Conservation (phyloP, 495 filamentous ascomycete genomes). For the Parathielavia appendiculata region DNA sequence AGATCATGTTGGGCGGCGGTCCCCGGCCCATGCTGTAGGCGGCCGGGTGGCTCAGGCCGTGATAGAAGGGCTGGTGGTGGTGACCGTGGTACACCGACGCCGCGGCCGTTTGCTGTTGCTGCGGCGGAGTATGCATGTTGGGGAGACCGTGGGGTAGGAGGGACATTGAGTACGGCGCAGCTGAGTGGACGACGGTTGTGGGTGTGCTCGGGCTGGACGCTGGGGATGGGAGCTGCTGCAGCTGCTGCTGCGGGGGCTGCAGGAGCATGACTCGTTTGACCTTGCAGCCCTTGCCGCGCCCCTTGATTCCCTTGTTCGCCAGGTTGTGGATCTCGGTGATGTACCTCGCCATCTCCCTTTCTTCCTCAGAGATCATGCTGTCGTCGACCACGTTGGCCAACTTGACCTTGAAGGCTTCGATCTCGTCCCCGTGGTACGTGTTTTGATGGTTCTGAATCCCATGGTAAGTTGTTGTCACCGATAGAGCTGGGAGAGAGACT, state of each 20-base stretch:
- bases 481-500: not conserved
- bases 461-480: conserved; percentile 6
- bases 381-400: conserved; percentile 62
- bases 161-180: conserved; percentile 18
- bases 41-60: conserved; percentile 25
- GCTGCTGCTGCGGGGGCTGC: not conserved
- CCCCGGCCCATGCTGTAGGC: conserved; percentile 30
- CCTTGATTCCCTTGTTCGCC: conserved; percentile 97
- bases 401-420: conserved; percentile 65
- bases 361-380: conserved; percentile 57
- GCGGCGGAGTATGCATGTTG: conserved; percentile 18
- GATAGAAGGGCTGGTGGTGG: conserved; percentile 2
- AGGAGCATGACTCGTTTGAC: conserved; percentile 26
- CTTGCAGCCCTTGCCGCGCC: conserved; percentile 77
- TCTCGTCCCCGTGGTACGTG: conserved; percentile 72
- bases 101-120: not conserved
- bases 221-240: conserved; percentile 9
- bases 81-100: too few species aligned
- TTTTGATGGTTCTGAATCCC: conserved; percentile 78
- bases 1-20: conserved; percentile 18
- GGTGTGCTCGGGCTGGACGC: not conserved
- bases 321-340: conserved; percentile 88
- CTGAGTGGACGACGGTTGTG: not conserved
- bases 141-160: conserved; percentile 19
- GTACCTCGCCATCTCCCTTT: conserved; percentile 80